Conservation (phyloP, 169 alveolate species). For the Babesia microti region DNA sequence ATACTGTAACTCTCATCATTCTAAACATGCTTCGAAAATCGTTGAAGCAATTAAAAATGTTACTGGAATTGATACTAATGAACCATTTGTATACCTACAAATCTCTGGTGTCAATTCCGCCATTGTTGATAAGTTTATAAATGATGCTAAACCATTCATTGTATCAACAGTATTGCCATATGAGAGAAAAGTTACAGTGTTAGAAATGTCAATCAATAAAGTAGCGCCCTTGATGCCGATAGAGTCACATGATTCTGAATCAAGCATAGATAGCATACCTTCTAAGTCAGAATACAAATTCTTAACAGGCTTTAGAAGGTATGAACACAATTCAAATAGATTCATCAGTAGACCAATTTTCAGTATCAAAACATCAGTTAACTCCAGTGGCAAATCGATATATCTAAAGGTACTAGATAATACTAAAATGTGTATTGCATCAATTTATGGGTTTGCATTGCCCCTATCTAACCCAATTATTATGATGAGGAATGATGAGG, state of each 20-base stretch:
- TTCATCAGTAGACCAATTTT: conserved; percentile 30
- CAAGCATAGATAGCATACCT: no score
- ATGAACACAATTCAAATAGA: conserved; percentile 2
- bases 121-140: conserved; percentile 27
- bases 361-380: conserved; percentile 34
- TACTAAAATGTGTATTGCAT: conserved; percentile 34
- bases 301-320: no score
- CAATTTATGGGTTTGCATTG: conserved; percentile 42
- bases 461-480: conserved; percentile 32
- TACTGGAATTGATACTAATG: conserved; percentile 3
- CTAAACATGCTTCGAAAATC: no score
- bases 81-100: conserved; percentile 9
- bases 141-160: conserved; percentile 50
- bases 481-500: conserved; percentile 15
- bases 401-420: conserved; percentile 17
- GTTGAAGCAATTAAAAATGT: conserved; percentile 21
- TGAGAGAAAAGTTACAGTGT: conserved; percentile 84
- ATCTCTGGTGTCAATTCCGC: conserved; percentile 26
- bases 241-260: no score
- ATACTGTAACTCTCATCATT: conserved; percentile 1
- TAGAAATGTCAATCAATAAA: conserved; percentile 71
- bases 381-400: conserved; percentile 26
- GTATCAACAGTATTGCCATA: conserved; percentile 80
- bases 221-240: conserved; percentile 49
- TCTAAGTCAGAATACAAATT: no score